Conservation (phyloP, 23 red algal species). For the Gracilariopsis chorda region DNA sequence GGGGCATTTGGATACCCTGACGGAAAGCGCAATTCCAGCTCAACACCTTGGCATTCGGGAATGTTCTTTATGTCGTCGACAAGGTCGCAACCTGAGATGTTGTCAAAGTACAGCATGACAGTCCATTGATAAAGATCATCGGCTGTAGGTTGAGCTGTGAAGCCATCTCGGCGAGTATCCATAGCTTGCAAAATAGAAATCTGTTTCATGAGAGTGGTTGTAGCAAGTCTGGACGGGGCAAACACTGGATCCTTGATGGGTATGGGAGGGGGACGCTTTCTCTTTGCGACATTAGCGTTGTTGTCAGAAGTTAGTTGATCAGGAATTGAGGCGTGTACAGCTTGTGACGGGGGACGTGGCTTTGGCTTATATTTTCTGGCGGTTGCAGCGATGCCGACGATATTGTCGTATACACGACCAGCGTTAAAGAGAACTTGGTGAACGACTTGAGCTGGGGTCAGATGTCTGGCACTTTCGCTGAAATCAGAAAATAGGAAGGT, state of each 20-base stretch:
- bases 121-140: constrained; percentile 69
- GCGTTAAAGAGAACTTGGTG: neutral
- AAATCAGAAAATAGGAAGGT: constrained; percentile 31
- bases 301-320: neutral
- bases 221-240: constrained; percentile 14
- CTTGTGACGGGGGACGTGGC: too few species aligned
- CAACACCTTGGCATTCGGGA: constrained; percentile 9
- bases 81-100: constrained; percentile 1
- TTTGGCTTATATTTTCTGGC: neutral
- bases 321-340: neutral
- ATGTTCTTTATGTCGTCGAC: constrained; percentile 14
- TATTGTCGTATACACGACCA: constrained; percentile 26
- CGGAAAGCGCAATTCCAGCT: constrained; percentile 58
- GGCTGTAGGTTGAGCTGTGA: constrained; percentile 46
- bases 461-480: neutral
- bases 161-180: constrained; percentile 53
- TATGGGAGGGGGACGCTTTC: constrained; percentile 30
- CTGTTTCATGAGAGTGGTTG: constrained; percentile 61
- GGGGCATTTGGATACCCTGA: constrained; percentile 51
- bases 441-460: constrained; percentile 9
- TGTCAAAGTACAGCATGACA: constrained; percentile 56
- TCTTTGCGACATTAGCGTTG: neutral
- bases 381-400: neutral
- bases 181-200: constrained; percentile 22
- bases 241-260: neutral